Percentiles rank a stretch among this genome's conserved stretches.
Evolutionary conservation across 495 filamentous ascomycete genomes (phyloP).

Genomic region (Astrothelium macrocarpum): DNA sequence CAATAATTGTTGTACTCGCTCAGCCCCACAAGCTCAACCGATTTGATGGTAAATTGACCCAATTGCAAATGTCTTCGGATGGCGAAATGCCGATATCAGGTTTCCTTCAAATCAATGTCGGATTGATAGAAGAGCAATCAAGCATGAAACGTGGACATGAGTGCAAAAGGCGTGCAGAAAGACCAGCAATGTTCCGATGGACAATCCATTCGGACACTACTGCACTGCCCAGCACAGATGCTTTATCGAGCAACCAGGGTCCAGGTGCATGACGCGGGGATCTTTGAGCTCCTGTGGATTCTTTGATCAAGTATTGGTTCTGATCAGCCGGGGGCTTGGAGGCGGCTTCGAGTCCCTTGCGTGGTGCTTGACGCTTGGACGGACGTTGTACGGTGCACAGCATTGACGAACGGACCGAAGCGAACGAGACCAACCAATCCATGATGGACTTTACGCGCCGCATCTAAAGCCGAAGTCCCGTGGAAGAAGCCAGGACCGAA

Average conservation of each 20-base stretch:
- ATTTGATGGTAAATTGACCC: too few relatives aligned
- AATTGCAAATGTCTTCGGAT: too few relatives aligned
- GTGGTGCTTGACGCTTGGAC: background rate
- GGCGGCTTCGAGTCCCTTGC: background rate
- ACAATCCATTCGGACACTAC: background rate
- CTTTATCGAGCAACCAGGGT: conserved; percentile 5
- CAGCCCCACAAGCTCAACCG: background rate
- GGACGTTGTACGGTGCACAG: background rate
- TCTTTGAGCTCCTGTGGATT: background rate
- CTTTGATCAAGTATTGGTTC: background rate
- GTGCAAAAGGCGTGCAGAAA: background rate
- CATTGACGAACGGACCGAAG: background rate
- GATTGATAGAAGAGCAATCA: background rate
- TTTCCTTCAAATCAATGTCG: background rate
- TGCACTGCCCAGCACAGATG: conserved; percentile 2
- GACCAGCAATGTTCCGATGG: background rate
- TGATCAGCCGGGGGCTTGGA: background rate
- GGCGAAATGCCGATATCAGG: background rate
- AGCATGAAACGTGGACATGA: background rate
- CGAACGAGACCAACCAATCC: background rate
- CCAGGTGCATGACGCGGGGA: conserved; percentile 5
- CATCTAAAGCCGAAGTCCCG: background rate
- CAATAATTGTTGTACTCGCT: background rate
- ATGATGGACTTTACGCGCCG: background rate
- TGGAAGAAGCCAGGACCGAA: background rate